phyloP scores from a whole-genome alignment of 2,329 filamentous ascomycete species.

The Blastomyces gilchristii region DNA sequence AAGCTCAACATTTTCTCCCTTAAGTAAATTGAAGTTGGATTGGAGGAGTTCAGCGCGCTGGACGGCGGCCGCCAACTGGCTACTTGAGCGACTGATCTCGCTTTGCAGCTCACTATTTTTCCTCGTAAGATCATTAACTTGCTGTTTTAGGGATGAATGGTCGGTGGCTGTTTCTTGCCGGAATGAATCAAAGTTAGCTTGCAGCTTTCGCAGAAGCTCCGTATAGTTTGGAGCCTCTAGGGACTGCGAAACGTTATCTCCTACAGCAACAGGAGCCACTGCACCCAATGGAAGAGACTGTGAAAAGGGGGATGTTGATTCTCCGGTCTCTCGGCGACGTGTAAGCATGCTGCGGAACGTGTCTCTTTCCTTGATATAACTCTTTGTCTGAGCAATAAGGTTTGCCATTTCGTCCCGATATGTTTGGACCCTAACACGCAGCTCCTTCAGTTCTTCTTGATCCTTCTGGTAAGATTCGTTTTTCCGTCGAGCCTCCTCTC shows the following conservation, averaged over 20 bases:
- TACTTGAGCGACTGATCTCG: slow-evolving; percentile 68
- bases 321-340: slow-evolving; percentile 56
- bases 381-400: slow-evolving; percentile 74
- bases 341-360: slow-evolving; percentile 95
- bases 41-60: slow-evolving; percentile 86
- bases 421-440: slow-evolving; percentile 63
- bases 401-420: slow-evolving; percentile 78
- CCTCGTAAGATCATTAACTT: slow-evolving; percentile 67
- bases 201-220: slow-evolving; percentile 73
- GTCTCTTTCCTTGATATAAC: slow-evolving; percentile 88
- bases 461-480: slow-evolving; percentile 46
- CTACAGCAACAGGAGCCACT: slow-evolving; percentile 37
- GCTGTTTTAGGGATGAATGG: slow-evolving; percentile 69
- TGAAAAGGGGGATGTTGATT: slow-evolving; percentile 57
- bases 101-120: slow-evolving; percentile 76
- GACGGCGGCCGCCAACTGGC: slow-evolving; percentile 68
- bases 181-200: slow-evolving; percentile 81
- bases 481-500: slow-evolving; percentile 64
- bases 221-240: slow-evolving; percentile 59
- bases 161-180: slow-evolving; percentile 76
- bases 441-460: slow-evolving; percentile 59
- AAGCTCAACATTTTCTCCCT: slow-evolving; percentile 74
- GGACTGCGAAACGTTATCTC: slow-evolving; percentile 40
- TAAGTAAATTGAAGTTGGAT: slow-evolving; percentile 72
- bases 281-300: slow-evolving; percentile 54